Evolutionary conservation across 192 early-diverging fungal species (phyloP), one percentile per base, ranked within the genome.

Genomic region (Backusella macrospora): DNA sequence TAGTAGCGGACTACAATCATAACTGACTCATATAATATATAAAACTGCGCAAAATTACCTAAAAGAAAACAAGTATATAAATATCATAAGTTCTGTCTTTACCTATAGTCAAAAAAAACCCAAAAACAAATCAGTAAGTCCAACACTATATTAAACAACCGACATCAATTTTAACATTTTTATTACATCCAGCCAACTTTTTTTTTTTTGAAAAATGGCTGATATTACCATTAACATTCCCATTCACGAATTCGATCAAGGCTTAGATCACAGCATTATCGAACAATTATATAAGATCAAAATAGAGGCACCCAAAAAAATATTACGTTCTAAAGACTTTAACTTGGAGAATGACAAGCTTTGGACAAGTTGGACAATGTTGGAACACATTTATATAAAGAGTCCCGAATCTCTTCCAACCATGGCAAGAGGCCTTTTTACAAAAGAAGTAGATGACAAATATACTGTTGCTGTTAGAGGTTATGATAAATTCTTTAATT

Each of bases 401-500:
- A 81, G 85, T 7, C 82, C 82, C 0, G 82, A 81, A 13, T 78
- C 81, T 45, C 80, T 95, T 29, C 95, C 94, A 1, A 92, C 90
- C 9, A 79, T 87, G 40, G 93, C 95, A 5, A 88, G 96, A 45
- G 96, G 96, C 0, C 73, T 98, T 40, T 98, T 98, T 52, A 92
- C 93, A 1, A 65, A 62, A 26, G 18, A 47, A 18, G 52, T 43
- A 16, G 77, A 80, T 15, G 47, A 79, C 5, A 63, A 65, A 8
- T 79, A 88, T 72, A 72, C 76, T 9, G 94, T 99, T 78, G 81
- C 89, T 16, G 86, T 91, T 16, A 86, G 97, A n/a, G 97, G 97
- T 37, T 99, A 99, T 83, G 90, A 99, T 86, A 99, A 99, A 85
- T 99, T 99, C 78, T 99, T 97, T 79, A 97, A 97, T 72, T 49